These are phyloP conservation scores for Rhytidhysteron rufulum DNA, from an alignment of 2,329 filamentous ascomycete species.

Conservation along the genomic window DNA sequence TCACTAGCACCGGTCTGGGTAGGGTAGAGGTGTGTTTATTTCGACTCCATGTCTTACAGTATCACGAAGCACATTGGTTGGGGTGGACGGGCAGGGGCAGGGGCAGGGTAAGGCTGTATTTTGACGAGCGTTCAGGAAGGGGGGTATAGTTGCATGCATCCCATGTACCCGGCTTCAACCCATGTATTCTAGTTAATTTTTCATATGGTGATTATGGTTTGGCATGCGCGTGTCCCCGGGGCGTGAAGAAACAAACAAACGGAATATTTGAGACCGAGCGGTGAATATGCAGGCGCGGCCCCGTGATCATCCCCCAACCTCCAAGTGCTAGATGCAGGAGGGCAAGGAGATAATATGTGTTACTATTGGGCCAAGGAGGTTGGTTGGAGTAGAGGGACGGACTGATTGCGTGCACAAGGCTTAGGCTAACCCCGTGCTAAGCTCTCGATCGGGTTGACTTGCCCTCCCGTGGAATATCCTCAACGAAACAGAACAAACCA, in stretches of 20 bases:
- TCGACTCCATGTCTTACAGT: slow-evolving; percentile 1
- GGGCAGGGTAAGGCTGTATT: slow-evolving; percentile 1
- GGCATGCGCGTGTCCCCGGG: background rate
- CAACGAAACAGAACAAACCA: background rate
- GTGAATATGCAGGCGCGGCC: background rate
- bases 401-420: background rate
- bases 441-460: background rate
- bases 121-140: slow-evolving; percentile 3
- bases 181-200: slow-evolving; percentile 3
- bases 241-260: background rate
- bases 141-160: slow-evolving; percentile 1
- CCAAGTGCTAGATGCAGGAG: too few relatives aligned
- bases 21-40: too few relatives aligned
- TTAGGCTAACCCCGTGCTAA: background rate
- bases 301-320: too few relatives aligned
- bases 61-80: background rate
- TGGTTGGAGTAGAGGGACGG: background rate
- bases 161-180: slow-evolving; percentile 2
- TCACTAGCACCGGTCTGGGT: background rate
- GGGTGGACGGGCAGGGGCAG: background rate
- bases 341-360: too few relatives aligned
- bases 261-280: background rate
- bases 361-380: too few relatives aligned
- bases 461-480: background rate
- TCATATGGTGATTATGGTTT: slow-evolving; percentile 2